Evolutionary conservation across 768 basidiomycete genomes (phyloP).

Genomic region (Suillus luteus): DNA sequence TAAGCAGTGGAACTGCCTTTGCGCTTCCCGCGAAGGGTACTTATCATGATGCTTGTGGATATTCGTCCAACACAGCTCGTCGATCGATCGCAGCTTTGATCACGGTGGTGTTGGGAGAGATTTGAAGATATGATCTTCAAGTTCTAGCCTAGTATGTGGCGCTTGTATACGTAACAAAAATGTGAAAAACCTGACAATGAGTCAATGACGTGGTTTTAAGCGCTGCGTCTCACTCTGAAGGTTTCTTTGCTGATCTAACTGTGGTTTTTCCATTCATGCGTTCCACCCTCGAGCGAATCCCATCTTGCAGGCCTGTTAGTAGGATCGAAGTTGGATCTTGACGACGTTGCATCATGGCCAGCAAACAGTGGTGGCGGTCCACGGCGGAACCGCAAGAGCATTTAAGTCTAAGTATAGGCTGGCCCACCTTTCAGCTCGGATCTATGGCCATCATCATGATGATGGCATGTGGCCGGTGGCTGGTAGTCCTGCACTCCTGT

Average conservation of each 20-base stretch:
- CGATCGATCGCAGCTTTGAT: neutral
- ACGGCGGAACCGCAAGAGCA: neutral
- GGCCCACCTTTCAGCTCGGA: neutral
- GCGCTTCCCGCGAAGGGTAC: neutral
- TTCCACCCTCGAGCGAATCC: neutral
- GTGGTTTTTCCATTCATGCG: neutral
- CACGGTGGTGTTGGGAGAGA: neutral
- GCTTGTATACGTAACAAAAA: neutral
- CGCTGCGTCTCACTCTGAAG: neutral
- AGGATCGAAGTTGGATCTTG: neutral
- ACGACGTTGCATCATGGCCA: too few relatives aligned
- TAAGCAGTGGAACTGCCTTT: slow-evolving; percentile 6
- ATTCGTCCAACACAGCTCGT: neutral
- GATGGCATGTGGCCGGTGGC: neutral
- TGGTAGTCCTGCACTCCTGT: neutral
- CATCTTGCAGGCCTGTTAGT: neutral
- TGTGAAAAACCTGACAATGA: neutral
- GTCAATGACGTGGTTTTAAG: neutral
- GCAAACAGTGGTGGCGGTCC: neutral
- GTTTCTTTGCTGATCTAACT: neutral
- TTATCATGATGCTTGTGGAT: neutral
- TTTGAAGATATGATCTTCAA: neutral
- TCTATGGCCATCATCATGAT: too few relatives aligned
- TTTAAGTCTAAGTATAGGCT: neutral
- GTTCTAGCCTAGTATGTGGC: neutral